Evolutionary conservation across 192 early-diverging fungal genomes (phyloP), one percentile per base, ranked within the genome.

Genomic region (Phlyctochytrium arcticum): DNA sequence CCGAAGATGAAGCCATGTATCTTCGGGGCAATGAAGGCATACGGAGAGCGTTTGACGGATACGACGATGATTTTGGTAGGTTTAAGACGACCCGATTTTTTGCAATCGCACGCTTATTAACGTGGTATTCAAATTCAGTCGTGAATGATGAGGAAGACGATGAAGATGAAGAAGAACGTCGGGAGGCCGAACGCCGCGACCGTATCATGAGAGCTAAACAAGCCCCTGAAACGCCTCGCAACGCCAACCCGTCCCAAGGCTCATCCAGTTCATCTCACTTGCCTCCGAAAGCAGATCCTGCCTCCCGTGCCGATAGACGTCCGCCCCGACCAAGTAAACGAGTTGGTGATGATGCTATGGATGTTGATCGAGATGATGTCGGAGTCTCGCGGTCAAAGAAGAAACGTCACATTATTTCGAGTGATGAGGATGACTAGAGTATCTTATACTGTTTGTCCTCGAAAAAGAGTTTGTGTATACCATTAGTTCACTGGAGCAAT

Each of bases 61-160:
- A 77, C 37, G 75, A 77, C 47, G 62, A 70, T 47, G 71, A 73
- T 48, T 71, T 75, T 58, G 72, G 72, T 74, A 47, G 35, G 63
- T 2, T 7, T 26, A 36, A 26, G 3, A 1, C 29, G n/a, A 32
- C 17, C 12, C 30, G 31, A 33, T 64, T 27, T 17, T 6, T 29
- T 5, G n/a, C 17, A 26, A 24, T 35, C 27, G 7, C 50, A 23
- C 56, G 33, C 24, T 46, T 33, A 19, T 35, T 72, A 32, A 24
- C 34, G 34, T 3, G n/a, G 36, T 37, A 19, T 15, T 60, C 17
- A 36, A 48, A 26, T 34, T 44, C 50, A 65, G 69, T 54, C 50
- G 70, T 48, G 68, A 26, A 71, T 12, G 57, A 59, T 5, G 74
- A 67, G 27, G 70, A 71, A 48, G 59, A 60, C 26, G 68, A 72